Evolutionary conservation across 768 basidiomycete species (phyloP).

Genomic region (Mycena alexandri): DNA sequence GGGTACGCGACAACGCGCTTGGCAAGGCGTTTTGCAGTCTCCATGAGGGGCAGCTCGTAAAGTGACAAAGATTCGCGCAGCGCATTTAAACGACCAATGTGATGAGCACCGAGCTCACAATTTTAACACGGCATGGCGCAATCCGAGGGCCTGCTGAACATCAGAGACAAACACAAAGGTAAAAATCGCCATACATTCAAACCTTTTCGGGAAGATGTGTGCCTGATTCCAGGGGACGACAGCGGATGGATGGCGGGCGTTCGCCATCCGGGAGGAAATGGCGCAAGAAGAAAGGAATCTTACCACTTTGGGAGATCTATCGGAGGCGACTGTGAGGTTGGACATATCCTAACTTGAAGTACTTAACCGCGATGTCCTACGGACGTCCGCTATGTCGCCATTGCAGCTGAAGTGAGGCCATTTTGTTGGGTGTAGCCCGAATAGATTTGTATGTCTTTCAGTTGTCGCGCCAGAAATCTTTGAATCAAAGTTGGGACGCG

Average conservation of each 20-base stretch:
- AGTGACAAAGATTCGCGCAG: background rate
- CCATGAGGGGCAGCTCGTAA: conserved; percentile 27
- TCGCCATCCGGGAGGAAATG: background rate
- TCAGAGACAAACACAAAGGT: conserved; percentile 8
- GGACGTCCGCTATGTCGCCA: background rate
- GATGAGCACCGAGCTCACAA: background rate
- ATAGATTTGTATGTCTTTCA: too few relatives aligned
- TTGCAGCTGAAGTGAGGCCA: background rate
- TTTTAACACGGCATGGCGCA: conserved; percentile 12
- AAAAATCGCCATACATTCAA: too few relatives aligned
- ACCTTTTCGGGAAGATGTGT: too few relatives aligned
- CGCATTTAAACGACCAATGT: background rate
- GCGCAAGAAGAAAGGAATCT: too few relatives aligned
- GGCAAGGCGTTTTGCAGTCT: conserved; percentile 59
- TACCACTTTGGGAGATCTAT: too few relatives aligned
- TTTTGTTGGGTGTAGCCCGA: background rate
- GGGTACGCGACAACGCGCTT: conserved; percentile 74
- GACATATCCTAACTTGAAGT: too few relatives aligned
- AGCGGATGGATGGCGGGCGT: background rate
- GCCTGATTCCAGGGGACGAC: conserved; percentile 1
- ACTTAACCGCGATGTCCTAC: conserved; percentile 1
- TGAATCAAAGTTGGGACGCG: too few relatives aligned
- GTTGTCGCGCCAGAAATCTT: too few relatives aligned
- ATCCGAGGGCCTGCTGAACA: background rate
- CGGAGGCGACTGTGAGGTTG: too few relatives aligned